Evolutionary conservation across 768 basidiomycete species (phyloP), one percentile per base, ranked within the genome.

Genomic region (Naematelia aurantialba): DNA sequence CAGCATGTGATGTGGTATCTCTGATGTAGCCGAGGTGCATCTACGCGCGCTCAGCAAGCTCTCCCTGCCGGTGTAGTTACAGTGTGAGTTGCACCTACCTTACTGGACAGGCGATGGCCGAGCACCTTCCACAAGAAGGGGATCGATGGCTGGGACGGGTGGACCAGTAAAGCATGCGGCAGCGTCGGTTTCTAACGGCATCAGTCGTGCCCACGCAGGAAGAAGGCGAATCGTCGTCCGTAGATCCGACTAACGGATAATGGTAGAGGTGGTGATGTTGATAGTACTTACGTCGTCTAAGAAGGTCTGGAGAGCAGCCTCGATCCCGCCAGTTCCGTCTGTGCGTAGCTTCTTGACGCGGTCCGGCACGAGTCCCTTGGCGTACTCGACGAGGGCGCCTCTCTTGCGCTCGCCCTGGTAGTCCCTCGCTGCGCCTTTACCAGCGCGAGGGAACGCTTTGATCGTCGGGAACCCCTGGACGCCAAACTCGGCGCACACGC

Each of bases 381-480:
- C 89, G 80, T 84, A 93, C 66, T 89, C 85, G 74, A 86, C 87
- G 69, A 97, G 78, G 5, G 83, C 83, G 27, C 80, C 85, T 1
- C 87, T 83, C 49, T 85, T 87, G 46, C 92, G 84, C 62, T 91
- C 86, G 12, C 80, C 79, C 0, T 89, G 83, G 71, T 87, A 94
- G 19, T 81, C 78, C 61, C 87, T 81, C 0, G 88, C 81, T 0
- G 83, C 80, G 2, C 84, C 73, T 54, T 83, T 80, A 8, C 79
- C 81, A 5, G 91, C 92, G 44, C 87, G 82, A 11, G 92, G 90
- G 79, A 87, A 97, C 1, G 89, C 78, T 84, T 97, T 97, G 75
- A 97, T 81, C 2, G 92, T 96, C 1, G 92, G 92, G 82, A 92
- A 97, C 1, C 92, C 92, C 78, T 92, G 81, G 21, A 96, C 84